Evolutionary conservation across 345 rosid species (phyloP).

Genomic region (Excoecaria agallocha): DNA sequence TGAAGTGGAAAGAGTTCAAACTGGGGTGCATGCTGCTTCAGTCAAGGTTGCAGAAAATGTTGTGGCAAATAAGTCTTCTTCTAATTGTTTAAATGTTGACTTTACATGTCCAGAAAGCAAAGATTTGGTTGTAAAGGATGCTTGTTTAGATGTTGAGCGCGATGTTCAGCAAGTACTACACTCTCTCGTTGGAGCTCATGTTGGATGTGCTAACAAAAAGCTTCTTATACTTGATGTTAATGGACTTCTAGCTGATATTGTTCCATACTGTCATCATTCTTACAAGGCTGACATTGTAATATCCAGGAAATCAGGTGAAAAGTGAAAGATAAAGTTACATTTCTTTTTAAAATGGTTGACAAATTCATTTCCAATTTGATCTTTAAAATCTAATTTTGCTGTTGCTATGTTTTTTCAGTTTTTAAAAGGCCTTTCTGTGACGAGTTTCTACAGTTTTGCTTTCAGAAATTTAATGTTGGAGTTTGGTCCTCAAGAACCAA

Average conservation of each 20-base stretch:
- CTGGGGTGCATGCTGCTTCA: conserved; percentile 12
- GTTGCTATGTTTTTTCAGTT: conserved; percentile 19
- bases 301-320: conserved; percentile 24
- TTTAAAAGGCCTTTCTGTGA: conserved; percentile 32
- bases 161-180: conserved; percentile 16
- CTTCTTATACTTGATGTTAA: conserved; percentile 34
- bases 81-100: conserved; percentile 16
- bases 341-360: neutral
- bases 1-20: conserved; percentile 7
- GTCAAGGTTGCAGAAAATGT: conserved; percentile 13
- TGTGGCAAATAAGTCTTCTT: conserved; percentile 11
- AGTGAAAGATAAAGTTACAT: neutral
- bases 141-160: conserved; percentile 16
- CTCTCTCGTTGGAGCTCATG: conserved; percentile 21
- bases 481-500: conserved; percentile 31
- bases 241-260: conserved; percentile 33
- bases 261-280: conserved; percentile 1
- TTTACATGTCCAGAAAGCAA: conserved; percentile 14
- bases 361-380: neutral
- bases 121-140: conserved; percentile 11
- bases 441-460: conserved; percentile 31
- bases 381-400: neutral
- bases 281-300: conserved; percentile 9
- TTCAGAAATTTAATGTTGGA: conserved; percentile 31
- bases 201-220: conserved; percentile 18